Evolutionary conservation across 495 filamentous ascomycete species (phyloP).

Genomic region (Podospora pseudocomata): DNA sequence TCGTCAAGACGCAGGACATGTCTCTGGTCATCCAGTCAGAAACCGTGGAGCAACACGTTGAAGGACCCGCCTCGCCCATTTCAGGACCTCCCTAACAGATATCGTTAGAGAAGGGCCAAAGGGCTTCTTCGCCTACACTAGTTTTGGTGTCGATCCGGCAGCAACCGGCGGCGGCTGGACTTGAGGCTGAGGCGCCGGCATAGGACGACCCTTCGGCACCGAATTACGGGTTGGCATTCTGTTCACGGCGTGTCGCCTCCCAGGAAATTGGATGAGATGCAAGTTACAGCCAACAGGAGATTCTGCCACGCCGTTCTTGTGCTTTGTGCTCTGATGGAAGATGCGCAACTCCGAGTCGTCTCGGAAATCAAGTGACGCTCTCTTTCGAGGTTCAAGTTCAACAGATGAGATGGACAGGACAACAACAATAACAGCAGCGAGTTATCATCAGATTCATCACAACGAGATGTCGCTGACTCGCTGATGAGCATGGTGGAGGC

Average conservation of each 20-base stretch:
- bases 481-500: neutral
- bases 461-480: neutral
- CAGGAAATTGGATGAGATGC: conserved; percentile 2
- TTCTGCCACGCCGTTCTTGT: neutral
- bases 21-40: neutral
- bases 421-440: too few relatives aligned
- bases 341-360: neutral
- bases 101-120: neutral
- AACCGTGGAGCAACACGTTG: too few relatives aligned
- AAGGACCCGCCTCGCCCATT: neutral
- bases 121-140: neutral
- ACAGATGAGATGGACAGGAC: too few relatives aligned
- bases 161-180: conserved; percentile 7
- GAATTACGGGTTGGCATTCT: neutral
- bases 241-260: neutral
- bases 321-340: neutral
- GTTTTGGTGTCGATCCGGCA: conserved; percentile 12
- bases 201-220: neutral
- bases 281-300: neutral
- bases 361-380: neutral
- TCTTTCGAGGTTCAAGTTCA: too few relatives aligned
- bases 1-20: neutral
- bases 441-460: neutral
- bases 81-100: neutral
- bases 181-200: conserved; percentile 1